These are phyloP conservation scores for Fraxinus paxiana DNA, from an alignment of 305 asterid genomes.

Conservation along the genomic window DNA sequence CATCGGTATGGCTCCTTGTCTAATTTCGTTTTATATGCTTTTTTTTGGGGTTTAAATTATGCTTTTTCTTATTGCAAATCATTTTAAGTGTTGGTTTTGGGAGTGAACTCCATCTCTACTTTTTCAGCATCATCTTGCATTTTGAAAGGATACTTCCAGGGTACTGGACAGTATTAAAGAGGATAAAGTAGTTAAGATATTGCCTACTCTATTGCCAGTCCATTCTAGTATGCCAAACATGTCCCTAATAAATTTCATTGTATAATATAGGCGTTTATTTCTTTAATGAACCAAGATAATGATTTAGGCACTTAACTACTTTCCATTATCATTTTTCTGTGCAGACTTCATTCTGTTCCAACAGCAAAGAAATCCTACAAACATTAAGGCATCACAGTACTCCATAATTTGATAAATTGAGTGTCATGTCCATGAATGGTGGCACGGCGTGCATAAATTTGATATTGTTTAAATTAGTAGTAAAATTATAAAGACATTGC, in stretches of 20 bases:
- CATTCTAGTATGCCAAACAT: not conserved
- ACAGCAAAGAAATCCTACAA: not conserved
- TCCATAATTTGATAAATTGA: not conserved
- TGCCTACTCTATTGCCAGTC: not conserved
- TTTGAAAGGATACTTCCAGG: not conserved
- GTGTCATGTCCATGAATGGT: not conserved
- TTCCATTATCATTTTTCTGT: not conserved
- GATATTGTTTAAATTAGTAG: not conserved
- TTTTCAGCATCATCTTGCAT: not conserved
- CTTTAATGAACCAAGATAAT: not conserved
- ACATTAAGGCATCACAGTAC: conserved; percentile 2
- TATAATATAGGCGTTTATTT: not conserved
- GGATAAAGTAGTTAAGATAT: not conserved
- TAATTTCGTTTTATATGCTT: not conserved
- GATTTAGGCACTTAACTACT: not conserved
- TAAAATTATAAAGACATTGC: not conserved
- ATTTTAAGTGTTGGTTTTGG: not conserved
- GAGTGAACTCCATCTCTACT: not conserved
- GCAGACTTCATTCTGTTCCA: conserved; percentile 8
- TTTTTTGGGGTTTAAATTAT: not conserved
- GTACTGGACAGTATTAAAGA: not conserved
- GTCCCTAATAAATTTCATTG: not conserved
- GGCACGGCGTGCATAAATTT: not conserved
- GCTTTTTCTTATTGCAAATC: not conserved
- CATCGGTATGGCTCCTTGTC: not conserved